These are phyloP conservation scores for Aeminium ludgeri DNA, from an alignment of 495 filamentous ascomycete genomes.

Conservation along the genomic window DNA sequence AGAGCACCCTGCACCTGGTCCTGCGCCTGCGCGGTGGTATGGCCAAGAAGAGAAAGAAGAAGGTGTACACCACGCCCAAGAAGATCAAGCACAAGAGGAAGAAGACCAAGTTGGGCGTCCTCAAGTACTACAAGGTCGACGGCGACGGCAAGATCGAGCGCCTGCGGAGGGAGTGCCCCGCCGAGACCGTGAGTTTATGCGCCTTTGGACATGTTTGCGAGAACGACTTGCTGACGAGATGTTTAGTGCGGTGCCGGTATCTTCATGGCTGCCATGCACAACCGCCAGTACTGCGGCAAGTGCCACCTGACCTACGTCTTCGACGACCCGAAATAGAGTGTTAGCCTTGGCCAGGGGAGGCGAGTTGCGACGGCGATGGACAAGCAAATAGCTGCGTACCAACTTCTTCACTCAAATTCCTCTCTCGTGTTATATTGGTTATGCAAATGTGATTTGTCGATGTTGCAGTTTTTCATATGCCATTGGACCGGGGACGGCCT, in stretches of 20 bases:
- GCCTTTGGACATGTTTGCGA: neutral
- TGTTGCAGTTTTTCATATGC: too few species aligned
- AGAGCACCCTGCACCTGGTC: slow-evolving; percentile 96
- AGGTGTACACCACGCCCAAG: slow-evolving; percentile 99
- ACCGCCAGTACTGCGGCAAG: slow-evolving; percentile 97
- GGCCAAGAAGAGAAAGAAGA: slow-evolving; percentile 99
- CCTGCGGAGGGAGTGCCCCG: slow-evolving; percentile 89
- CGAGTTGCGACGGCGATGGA: neutral
- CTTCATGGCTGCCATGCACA: slow-evolving; percentile 99
- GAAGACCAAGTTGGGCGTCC: slow-evolving; percentile 98
- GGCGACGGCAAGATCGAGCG: slow-evolving; percentile 99
- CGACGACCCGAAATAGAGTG: slow-evolving; percentile 40
- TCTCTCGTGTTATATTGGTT: neutral
- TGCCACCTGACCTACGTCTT: slow-evolving; percentile 99
- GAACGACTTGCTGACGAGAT: slow-evolving; percentile 14
- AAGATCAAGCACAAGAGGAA: slow-evolving; percentile 99
- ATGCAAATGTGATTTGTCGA: too few species aligned
- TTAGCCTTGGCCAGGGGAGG: too few species aligned
- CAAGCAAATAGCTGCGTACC: neutral
- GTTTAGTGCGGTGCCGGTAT: slow-evolving; percentile 89
- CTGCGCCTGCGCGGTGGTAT: slow-evolving; percentile 89
- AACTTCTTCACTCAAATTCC: neutral
- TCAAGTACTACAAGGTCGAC: slow-evolving; percentile 99
- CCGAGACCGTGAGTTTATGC: slow-evolving; percentile 47
- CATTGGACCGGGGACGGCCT: too few species aligned